These are phyloP conservation scores for Globisporangium recalcitrans DNA, from an alignment of 352 stramenopile genomes.

Conservation along the genomic window DNA sequence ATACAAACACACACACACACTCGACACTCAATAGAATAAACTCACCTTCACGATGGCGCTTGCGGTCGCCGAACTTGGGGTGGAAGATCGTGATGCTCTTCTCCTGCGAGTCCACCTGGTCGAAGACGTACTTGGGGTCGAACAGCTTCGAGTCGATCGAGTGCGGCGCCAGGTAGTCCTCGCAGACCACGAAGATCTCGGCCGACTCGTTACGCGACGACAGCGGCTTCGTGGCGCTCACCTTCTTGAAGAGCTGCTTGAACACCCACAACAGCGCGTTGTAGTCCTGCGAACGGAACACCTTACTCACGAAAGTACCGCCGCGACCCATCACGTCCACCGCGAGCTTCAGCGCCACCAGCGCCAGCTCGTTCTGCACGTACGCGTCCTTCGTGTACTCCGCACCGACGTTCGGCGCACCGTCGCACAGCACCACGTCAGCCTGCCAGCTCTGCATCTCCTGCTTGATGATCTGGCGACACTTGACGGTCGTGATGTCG, in stretches of 20 bases:
- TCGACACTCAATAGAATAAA: conserved; percentile 14
- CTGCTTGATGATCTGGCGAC: conserved; percentile 89
- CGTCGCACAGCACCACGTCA: conserved; percentile 99
- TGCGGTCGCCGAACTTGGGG: conserved; percentile 95
- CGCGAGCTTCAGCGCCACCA: conserved; percentile 96
- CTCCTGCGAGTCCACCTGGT: conserved; percentile 86
- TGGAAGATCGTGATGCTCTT: conserved; percentile 96
- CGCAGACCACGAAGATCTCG: conserved; percentile 99
- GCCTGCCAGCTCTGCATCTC: conserved; percentile 91
- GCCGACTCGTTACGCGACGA: conserved; percentile 96
- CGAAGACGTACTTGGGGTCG: conserved; percentile 97
- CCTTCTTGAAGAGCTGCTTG: conserved; percentile 98
- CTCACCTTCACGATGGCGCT: conserved; percentile 90
- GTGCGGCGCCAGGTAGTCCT: conserved; percentile 93
- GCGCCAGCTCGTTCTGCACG: conserved; percentile 97
- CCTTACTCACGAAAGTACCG: conserved; percentile 94
- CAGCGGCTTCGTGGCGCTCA: conserved; percentile 97
- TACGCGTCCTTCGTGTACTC: conserved; percentile 98
- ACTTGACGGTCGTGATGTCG: conserved; percentile 91
- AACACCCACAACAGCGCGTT: conserved; percentile 98
- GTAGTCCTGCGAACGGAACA: conserved; percentile 99
- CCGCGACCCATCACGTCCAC: conserved; percentile 94
- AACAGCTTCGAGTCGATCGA: conserved; percentile 98
- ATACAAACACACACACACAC: conserved; percentile 23
- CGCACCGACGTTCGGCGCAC: conserved; percentile 97